These are phyloP conservation scores for Linderniella brevidens DNA, from an alignment of 257 asterid genomes.

Conservation along the genomic window DNA sequence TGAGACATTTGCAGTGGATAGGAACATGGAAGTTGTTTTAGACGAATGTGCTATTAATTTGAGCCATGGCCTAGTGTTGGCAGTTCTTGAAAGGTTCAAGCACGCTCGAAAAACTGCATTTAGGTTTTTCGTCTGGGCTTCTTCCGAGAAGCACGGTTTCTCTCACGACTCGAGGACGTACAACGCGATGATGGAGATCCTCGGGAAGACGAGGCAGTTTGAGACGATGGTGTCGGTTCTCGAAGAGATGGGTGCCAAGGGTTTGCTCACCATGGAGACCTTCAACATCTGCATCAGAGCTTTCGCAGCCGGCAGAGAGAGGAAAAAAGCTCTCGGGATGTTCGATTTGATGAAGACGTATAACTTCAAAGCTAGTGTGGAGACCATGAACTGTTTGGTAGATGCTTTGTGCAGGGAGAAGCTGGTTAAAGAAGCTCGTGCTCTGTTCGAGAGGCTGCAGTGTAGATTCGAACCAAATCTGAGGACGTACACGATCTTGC, in stretches of 20 bases:
- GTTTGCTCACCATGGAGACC: conserved; percentile 52
- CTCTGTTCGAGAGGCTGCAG: conserved; percentile 58
- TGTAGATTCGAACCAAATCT: conserved; percentile 47
- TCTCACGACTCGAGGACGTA: conserved; percentile 53
- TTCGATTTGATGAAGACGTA: conserved; percentile 74
- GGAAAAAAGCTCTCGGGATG: conserved; percentile 63
- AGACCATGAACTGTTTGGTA: conserved; percentile 53
- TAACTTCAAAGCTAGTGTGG: conserved; percentile 41
- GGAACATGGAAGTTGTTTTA: conserved; percentile 85
- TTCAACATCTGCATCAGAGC: conserved; percentile 41
- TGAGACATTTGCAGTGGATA: conserved; percentile 61
- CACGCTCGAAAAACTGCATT: conserved; percentile 85
- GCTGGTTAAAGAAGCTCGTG: conserved; percentile 70
- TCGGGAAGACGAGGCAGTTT: conserved; percentile 81
- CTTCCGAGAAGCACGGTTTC: conserved; percentile 33
- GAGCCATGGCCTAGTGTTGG: conserved; percentile 57
- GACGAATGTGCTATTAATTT: conserved; percentile 49
- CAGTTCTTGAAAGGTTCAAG: conserved; percentile 56
- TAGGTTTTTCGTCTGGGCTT: conserved; percentile 83
- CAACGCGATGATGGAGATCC: conserved; percentile 50
- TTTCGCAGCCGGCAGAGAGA: conserved; percentile 78
- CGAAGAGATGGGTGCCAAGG: conserved; percentile 79
- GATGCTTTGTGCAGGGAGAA: conserved; percentile 78
- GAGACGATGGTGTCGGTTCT: conserved; percentile 74
- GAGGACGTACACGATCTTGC: conserved; percentile 50